These are phyloP conservation scores for Nemania sp. DNA, from an alignment of 2,329 filamentous ascomycete genomes.

Conservation along the genomic window DNA sequence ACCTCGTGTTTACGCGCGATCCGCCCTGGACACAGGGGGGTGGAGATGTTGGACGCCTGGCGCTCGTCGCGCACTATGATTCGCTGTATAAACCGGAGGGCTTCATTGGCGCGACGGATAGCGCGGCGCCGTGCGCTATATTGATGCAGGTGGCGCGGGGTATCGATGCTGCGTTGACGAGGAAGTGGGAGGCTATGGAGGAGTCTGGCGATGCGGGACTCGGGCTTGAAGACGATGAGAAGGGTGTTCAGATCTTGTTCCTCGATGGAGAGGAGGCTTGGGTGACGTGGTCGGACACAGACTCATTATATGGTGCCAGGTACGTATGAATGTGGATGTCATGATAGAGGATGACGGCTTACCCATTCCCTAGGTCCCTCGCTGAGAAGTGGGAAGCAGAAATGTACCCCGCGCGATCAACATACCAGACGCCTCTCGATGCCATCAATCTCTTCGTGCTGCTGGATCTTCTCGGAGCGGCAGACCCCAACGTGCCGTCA, in stretches of 20 bases:
- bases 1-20: conserved; percentile 87
- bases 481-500: conserved; percentile 78
- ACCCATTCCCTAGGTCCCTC: conserved; percentile 64
- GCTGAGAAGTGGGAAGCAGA: conserved; percentile 84
- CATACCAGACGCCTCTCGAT: conserved; percentile 78
- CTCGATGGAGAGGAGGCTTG: conserved; percentile 97
- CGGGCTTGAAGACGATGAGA: conserved; percentile 77
- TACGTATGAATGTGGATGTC: conserved; percentile 51
- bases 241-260: conserved; percentile 88
- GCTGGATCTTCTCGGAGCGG: conserved; percentile 85
- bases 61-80: conserved; percentile 94
- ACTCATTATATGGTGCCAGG: conserved; percentile 91
- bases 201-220: conserved; percentile 64
- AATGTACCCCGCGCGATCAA: conserved; percentile 76
- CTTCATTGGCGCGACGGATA: conserved; percentile 94
- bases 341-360: conserved; percentile 1
- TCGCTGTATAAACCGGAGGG: conserved; percentile 82
- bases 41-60: conserved; percentile 84
- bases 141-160: conserved; percentile 86
- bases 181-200: conserved; percentile 83
- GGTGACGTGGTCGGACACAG: conserved; percentile 78
- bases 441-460: conserved; percentile 90
- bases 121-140: conserved; percentile 93
- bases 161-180: conserved; percentile 81
- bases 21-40: conserved; percentile 78